Percentiles rank a stretch among this genome's conserved stretches.
phyloP scores from a whole-genome alignment of 2,329 filamentous ascomycete species.

The Penicillium sp. region DNA sequence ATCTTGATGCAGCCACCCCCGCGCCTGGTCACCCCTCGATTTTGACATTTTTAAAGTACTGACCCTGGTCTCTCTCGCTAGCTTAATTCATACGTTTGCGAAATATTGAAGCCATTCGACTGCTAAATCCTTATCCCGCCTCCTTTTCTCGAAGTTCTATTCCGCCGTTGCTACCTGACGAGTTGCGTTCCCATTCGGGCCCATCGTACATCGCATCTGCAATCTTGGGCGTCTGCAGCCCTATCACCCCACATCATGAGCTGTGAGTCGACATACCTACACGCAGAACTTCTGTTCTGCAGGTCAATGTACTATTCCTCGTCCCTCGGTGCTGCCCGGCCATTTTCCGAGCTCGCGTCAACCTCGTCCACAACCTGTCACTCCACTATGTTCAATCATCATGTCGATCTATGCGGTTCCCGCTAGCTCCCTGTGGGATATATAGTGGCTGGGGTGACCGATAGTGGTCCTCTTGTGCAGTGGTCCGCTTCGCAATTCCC shows the following conservation, averaged over 20 bases:
- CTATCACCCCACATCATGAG: slow-evolving; percentile 25
- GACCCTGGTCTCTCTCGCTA: background rate
- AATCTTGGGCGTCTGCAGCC: slow-evolving; percentile 14
- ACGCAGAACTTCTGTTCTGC: slow-evolving; percentile 3
- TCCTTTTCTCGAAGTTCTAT: background rate
- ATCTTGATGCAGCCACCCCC: slow-evolving; percentile 9
- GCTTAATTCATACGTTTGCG: background rate
- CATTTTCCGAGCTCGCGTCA: slow-evolving; percentile 3
- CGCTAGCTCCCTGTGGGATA: slow-evolving; percentile 12
- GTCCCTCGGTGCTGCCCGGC: background rate
- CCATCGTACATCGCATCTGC: slow-evolving; percentile 12
- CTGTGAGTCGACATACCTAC: slow-evolving; percentile 23
- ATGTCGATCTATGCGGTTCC: slow-evolving; percentile 8
- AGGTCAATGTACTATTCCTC: slow-evolving; percentile 1
- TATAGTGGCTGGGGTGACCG: slow-evolving; percentile 1
- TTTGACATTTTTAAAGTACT: slow-evolving; percentile 4
- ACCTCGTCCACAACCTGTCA: slow-evolving; percentile 7
- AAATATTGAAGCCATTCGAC: background rate
- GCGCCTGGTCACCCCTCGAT: slow-evolving; percentile 8
- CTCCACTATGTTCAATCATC: slow-evolving; percentile 2
- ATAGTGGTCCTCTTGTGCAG: slow-evolving; percentile 4
- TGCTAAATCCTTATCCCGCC: background rate
- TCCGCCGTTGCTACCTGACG: slow-evolving; percentile 18
- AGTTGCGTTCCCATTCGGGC: slow-evolving; percentile 11
- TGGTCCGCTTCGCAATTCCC: background rate